A percentile compares a stretch with the other conserved stretches of the same genome.
Conservation (phyloP, 2,329 filamentous ascomycete genomes). For the Aspergillus sp. region DNA sequence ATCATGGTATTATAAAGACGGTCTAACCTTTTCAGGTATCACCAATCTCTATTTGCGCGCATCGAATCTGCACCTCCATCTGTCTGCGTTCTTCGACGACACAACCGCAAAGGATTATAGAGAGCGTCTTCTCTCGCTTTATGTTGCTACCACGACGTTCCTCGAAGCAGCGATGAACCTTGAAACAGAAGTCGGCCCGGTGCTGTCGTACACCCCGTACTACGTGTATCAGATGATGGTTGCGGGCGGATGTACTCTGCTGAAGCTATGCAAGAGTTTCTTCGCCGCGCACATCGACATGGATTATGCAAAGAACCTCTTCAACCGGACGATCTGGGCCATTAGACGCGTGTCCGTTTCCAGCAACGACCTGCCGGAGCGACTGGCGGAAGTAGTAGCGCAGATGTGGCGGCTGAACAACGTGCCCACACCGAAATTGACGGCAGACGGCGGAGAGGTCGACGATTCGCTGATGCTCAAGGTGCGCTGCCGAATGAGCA, state of each 20-base stretch:
- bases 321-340: constrained; percentile 60
- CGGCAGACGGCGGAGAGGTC: constrained; percentile 32
- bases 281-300: constrained; percentile 60
- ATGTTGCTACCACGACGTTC: constrained; percentile 49
- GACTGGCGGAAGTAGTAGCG: constrained; percentile 65
- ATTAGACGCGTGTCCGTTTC: constrained; percentile 63
- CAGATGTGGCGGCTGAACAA: constrained; percentile 63
- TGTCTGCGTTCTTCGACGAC: constrained; percentile 55
- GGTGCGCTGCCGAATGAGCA: constrained; percentile 67
- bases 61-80: constrained; percentile 49
- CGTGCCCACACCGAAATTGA: constrained; percentile 30
- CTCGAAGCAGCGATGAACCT: constrained; percentile 51
- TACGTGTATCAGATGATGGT: constrained; percentile 70
- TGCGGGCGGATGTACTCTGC: constrained; percentile 63
- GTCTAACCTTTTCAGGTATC: constrained; percentile 35
- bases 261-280: constrained; percentile 68
- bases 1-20: neutral
- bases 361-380: constrained; percentile 64
- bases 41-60: constrained; percentile 52
- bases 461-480: constrained; percentile 60
- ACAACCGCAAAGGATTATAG: constrained; percentile 50
- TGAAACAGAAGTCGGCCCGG: constrained; percentile 47
- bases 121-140: constrained; percentile 48
- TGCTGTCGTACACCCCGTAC: constrained; percentile 58
- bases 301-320: constrained; percentile 58